A percentile compares a stretch with the other conserved stretches of the same genome.
Evolutionary conservation across 768 basidiomycete species (phyloP).

Genomic region (Cytidiella melzeri): DNA sequence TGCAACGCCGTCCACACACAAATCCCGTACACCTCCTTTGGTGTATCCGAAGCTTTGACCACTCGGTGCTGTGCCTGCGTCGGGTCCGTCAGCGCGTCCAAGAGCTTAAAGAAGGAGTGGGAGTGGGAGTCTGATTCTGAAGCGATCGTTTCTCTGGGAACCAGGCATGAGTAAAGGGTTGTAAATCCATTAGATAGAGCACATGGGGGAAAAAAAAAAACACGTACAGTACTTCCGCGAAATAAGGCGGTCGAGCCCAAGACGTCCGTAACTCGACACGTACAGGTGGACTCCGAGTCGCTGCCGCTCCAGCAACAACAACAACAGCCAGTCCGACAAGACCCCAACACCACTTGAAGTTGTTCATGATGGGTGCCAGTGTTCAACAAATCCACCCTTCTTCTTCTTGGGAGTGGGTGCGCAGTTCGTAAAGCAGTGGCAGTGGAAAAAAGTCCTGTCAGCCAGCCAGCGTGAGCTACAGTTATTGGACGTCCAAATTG

Average conservation of each 20-base stretch:
- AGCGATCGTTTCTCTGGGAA: conserved; percentile 72
- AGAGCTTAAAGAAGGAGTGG: conserved; percentile 69
- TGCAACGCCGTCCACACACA: conserved; percentile 46
- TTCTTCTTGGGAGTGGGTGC: no score
- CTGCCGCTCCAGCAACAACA: neutral
- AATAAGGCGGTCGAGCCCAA: conserved; percentile 28
- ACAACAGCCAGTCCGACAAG: no score
- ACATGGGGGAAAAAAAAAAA: neutral
- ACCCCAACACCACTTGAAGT: no score
- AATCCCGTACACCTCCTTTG: conserved; percentile 44
- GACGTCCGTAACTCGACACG: conserved; percentile 31
- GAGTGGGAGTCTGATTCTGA: conserved; percentile 69
- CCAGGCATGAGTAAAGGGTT: neutral
- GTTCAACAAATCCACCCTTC: no score
- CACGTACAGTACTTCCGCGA: conserved; percentile 29
- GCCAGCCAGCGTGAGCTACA: no score
- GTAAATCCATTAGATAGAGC: neutral
- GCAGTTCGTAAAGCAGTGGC: no score
- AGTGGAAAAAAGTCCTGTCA: no score
- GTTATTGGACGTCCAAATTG: no score
- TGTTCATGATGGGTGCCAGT: no score
- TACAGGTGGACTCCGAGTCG: conserved; percentile 28
- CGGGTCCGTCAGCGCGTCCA: conserved; percentile 57
- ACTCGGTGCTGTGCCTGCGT: conserved; percentile 30
- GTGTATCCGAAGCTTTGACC: conserved; percentile 31